These are phyloP conservation scores for Monilinia polystroma DNA, from an alignment of 2,329 filamentous ascomycete species.

Conservation along the genomic window DNA sequence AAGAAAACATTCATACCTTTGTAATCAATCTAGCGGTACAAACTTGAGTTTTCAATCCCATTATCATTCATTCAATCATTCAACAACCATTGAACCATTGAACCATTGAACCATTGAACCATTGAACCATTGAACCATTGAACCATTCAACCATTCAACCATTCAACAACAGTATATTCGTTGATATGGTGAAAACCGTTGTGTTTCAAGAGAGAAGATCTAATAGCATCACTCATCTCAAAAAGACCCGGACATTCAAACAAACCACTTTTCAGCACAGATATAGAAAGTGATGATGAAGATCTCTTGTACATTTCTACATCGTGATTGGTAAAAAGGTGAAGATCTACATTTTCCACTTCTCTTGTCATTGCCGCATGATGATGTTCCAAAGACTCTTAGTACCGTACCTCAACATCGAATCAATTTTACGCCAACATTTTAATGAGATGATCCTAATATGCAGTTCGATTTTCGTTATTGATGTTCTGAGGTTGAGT, in stretches of 20 bases:
- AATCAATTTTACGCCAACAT: not conserved
- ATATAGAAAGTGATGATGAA: not conserved
- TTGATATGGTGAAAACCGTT: too few relatives aligned
- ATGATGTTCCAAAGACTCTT: not conserved
- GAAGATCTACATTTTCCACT: conserved; percentile 13
- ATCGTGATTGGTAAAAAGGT: conserved; percentile 16
- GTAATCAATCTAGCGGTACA: too few relatives aligned
- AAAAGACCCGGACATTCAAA: not conserved
- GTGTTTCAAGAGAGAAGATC: too few relatives aligned
- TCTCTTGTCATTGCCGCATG: conserved; percentile 15
- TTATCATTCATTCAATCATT: too few relatives aligned
- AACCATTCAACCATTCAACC: too few relatives aligned
- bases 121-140: too few relatives aligned
- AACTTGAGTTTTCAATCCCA: too few relatives aligned
- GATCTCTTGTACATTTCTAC: not conserved
- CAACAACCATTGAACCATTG: too few relatives aligned
- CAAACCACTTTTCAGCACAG: not conserved
- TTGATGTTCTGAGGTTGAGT: not conserved
- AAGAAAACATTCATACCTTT: too few relatives aligned
- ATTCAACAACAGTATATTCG: too few relatives aligned
- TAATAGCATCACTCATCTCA: too few relatives aligned
- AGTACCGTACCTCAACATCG: not conserved
- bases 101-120: too few relatives aligned
- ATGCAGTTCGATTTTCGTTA: not conserved
- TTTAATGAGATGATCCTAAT: not conserved